Percentiles rank a stretch among this genome's conserved stretches.
Evolutionary conservation across 441 rosid species (phyloP).

Genomic region (Breynia disticha): DNA sequence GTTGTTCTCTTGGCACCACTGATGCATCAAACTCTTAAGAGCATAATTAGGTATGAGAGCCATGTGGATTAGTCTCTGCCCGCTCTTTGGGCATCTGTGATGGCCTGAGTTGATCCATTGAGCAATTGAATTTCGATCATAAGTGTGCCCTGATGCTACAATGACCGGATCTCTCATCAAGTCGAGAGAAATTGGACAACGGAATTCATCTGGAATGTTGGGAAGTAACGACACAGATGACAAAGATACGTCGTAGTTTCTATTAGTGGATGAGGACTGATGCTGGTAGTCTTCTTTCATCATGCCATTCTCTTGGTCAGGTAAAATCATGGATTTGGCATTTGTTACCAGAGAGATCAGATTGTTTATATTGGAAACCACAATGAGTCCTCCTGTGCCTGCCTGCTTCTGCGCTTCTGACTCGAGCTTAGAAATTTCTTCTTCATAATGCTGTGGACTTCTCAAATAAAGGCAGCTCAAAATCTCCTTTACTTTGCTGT

Average conservation of each 20-base stretch:
- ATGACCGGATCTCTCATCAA: conserved; percentile 64
- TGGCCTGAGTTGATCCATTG: conserved; percentile 66
- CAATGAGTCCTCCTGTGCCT: conserved; percentile 54
- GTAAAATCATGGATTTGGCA: conserved; percentile 35
- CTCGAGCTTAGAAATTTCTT: conserved; percentile 41
- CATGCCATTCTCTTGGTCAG: conserved; percentile 19
- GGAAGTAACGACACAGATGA: conserved; percentile 25
- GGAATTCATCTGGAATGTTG: conserved; percentile 54
- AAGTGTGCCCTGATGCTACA: conserved; percentile 62
- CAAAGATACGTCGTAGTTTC: conserved; percentile 26
- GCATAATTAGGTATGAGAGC: conserved; percentile 64
- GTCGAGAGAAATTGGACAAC: conserved; percentile 62
- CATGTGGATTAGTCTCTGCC: conserved; percentile 58
- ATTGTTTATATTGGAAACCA: conserved; percentile 53
- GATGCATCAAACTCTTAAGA: conserved; percentile 48
- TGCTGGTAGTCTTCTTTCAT: conserved; percentile 18
- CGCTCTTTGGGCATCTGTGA: conserved; percentile 62
- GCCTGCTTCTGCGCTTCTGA: conserved; percentile 53
- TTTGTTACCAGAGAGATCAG: conserved; percentile 39
- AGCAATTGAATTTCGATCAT: conserved; percentile 51
- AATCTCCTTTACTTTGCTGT: conserved; percentile 23
- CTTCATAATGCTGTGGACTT: conserved; percentile 32
- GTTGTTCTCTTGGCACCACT: conserved; percentile 61
- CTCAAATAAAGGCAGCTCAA: conserved; percentile 42
- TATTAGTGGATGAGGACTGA: conserved; percentile 9